Evolutionary conservation across 768 basidiomycete genomes (phyloP), one percentile per base, ranked within the genome.

Genomic region (Polyporus arcularius): DNA sequence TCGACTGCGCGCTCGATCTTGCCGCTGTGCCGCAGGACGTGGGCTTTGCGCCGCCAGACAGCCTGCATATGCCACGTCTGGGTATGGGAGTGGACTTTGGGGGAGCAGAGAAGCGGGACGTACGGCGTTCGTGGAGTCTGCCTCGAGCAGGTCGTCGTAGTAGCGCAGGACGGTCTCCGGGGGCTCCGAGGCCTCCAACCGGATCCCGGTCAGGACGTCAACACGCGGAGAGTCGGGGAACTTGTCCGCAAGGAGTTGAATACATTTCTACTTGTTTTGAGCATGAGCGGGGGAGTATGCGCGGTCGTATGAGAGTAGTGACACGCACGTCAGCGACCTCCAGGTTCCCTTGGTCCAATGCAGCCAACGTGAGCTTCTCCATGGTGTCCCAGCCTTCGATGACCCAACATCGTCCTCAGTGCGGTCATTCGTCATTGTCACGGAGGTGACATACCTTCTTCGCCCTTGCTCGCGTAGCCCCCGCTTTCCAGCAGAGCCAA

Each of bases 151-250:
- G 6, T 73, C 72, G 32, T 86, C 78, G 64, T 90, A 96, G 71
- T 83, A 89, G 53, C 78, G 72, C 35, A 92, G 76, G 0, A 84
- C 90, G 2, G 75, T 75, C 0, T 82, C 81, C 1, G 84, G 76
- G 4, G 83, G 65, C 47, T 87, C 86, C 0, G 82, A 80, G 0
- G 84, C 85, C 69, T 96, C 94, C 74, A 90, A 80, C 57, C 90
- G 80, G 60, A 94, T 86, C 1, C 95, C 94, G 28, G 82, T 79
- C 21, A 97, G 82, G 21, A 87, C 82, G 40, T 90, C 85, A 2
- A 93, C 88, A 21, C 95, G 85, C 18, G 90, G 89, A 1, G 94
- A 95, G 31, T 76, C 84, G 0, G 89, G 87, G 68, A 96, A 96
- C 72, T 85, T 86, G 53, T 80, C 75, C 16, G 75, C 69, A 18